A percentile compares a stretch with the other conserved stretches of the same genome.
Evolutionary conservation across 1,139 yeast genomes (phyloP).

Genomic region (Taphrina wiesneri): DNA sequence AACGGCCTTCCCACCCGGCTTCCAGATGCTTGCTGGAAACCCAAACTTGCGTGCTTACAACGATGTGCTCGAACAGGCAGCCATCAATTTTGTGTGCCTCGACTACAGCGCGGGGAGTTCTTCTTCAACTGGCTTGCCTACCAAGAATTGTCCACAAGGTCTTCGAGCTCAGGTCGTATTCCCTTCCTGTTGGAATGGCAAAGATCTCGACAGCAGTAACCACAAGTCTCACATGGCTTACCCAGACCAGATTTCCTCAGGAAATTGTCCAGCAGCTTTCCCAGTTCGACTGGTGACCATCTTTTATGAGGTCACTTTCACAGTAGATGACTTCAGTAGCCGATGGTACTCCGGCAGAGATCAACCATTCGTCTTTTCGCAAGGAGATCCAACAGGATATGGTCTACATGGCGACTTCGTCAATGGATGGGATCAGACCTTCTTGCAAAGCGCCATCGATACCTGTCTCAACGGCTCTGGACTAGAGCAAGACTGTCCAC

Average conservation of each 20-base stretch:
- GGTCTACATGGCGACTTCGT: slow-evolving; percentile 37
- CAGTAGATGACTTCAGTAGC: slow-evolving; percentile 10
- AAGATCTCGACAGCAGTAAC: slow-evolving; percentile 31
- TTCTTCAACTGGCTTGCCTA: slow-evolving; percentile 29
- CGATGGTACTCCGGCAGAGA: slow-evolving; percentile 26
- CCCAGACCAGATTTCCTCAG: slow-evolving; percentile 23
- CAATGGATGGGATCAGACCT: slow-evolving; percentile 35
- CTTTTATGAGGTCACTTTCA: slow-evolving; percentile 35
- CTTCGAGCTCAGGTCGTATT: slow-evolving; percentile 35
- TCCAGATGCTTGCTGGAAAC: slow-evolving; percentile 35
- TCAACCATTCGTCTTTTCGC: slow-evolving; percentile 32
- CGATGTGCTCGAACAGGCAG: slow-evolving; percentile 15
- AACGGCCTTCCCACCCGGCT: slow-evolving; percentile 36
- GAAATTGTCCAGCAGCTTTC: slow-evolving; percentile 33
- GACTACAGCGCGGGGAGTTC: slow-evolving; percentile 29
- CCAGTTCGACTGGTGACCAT: slow-evolving; percentile 30
- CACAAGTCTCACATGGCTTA: slow-evolving; percentile 36
- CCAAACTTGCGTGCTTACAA: slow-evolving; percentile 27
- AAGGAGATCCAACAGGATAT: slow-evolving; percentile 36
- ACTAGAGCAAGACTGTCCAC: slow-evolving; percentile 33
- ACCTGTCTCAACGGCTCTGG: slow-evolving; percentile 35
- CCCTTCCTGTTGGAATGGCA: slow-evolving; percentile 38
- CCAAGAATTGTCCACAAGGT: slow-evolving; percentile 36
- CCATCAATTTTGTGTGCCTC: slow-evolving; percentile 35
- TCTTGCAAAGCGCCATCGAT: slow-evolving; percentile 34